Base-by-base conservation (phyloP, 2,329 filamentous ascomycete species). In the Cucurbitaria berberidis region DNA sequence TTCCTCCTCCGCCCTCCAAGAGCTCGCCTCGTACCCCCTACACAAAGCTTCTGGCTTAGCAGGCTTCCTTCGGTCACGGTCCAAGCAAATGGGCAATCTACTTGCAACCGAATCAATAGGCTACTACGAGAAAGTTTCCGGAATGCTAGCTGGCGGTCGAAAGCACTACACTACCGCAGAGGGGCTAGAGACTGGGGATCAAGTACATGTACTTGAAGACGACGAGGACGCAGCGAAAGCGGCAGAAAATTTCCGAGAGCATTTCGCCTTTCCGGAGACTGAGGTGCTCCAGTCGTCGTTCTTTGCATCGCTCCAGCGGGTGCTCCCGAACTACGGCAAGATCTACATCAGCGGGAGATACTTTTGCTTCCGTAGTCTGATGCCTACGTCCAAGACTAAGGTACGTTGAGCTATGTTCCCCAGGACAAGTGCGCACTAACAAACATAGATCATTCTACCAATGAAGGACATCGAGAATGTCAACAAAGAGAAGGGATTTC, bases 91-190 rank as follows among this genome's bases (percentile, higher is more conserved):
- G 86, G 91, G 90, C 55, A 90, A 82, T 24, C 78, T 96, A 8
- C 78, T 98, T 40, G 90, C 93, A 6, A 91, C 89, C 0, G 93
- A 97, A 73, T 96, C 93, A 0, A 96, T 96, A 87, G 92, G 91
- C 1, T 98, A 98, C 70, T 89, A 96, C 27, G 93, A 96, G 69
- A 98, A 97, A 74, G 93, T 98, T 0, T 96, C 93, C 0, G 93
- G 92, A 32, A 98, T 98, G 90, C 95, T 95, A 86, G 90, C 92
- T 62, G 95, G 95, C 29, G 91, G 91, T 11, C 88, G 89, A 64
- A 92, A 89, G 66, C 93, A 98, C 74, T 99, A 98, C 67, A 87
- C 89, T 44, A 89, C 91, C 18, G 84, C 83, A 19, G 86, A 90
- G 13, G 81, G 87, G 9, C 79, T 84, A 7, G 70, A 76, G 18